Base-by-base conservation (phyloP, 495 filamentous ascomycete genomes). In the Tuber brumale region DNA sequence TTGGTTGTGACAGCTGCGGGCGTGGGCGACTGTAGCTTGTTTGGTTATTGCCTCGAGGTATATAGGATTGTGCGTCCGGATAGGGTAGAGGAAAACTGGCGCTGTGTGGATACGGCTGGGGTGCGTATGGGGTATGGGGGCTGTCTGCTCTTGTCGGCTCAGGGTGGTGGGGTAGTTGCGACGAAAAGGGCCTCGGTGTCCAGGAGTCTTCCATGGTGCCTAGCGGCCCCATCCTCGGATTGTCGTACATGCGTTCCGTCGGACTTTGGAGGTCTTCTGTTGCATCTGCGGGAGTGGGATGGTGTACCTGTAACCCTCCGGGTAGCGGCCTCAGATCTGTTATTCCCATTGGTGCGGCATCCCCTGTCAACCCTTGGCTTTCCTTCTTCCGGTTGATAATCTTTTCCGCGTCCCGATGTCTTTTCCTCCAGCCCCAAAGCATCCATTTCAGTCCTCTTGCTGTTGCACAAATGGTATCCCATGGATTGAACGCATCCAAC, bases 361-460 rank as follows among this genome's bases (percentile, higher is more conserved):
- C 23, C 21, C 70, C 45, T 43, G 57, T 12, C 57, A 66, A 66
- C 31, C 27, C 57, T 66, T 66, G 57, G 57, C n/a, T 51, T 37
- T 72, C 70, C 46, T 75, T 77, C n/a, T 72, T 74, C 21, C 79
- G 76, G 66, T 72, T 69, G 7, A 71, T 72, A 27, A 78, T 71
- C 43, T 82, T 73, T 39, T 82, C 75, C 18, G 69, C 73, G 18
- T 89, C 86, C 35, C 84, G 77, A 46, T 84, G 83, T 46, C 88
- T 85, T 77, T 81, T 77, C 81, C 89, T 90, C 57, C 88, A 86
- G 48, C 94, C 93, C 16, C 93, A 89, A 70, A 94, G 89, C 27
- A 95, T 83, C 94, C 94, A 97, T 77, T 90, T 88, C 77, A 93
- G 90, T 37, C 92, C 90, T 37, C 94, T 88, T 12, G 90, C 91